A percentile compares a stretch with the other conserved stretches of the same genome.
Evolutionary conservation across 2,329 filamentous ascomycete species (phyloP).

Genomic region (Aspergillus amoenus): DNA sequence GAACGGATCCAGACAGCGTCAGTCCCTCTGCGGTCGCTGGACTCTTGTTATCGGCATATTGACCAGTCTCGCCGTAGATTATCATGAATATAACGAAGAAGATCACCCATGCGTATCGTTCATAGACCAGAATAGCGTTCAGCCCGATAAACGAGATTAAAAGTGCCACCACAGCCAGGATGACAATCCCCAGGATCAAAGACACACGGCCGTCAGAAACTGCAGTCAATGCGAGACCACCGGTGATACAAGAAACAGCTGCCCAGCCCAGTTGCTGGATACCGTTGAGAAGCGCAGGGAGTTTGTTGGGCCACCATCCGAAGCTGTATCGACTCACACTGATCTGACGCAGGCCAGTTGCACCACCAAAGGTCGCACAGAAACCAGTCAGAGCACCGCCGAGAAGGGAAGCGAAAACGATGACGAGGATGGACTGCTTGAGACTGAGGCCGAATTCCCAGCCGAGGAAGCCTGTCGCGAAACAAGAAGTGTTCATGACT

Average conservation of each 20-base stretch:
- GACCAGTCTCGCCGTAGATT: slow-evolving; percentile 4
- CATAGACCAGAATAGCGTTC: not conserved
- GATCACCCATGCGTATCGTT: slow-evolving; percentile 6
- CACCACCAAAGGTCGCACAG: slow-evolving; percentile 4
- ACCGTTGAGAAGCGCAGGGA: slow-evolving; percentile 2
- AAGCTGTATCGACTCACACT: slow-evolving; percentile 8
- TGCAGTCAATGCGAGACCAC: slow-evolving; percentile 1
- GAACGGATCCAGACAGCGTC: not conserved
- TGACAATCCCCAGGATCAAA: slow-evolving; percentile 4
- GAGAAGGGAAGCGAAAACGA: slow-evolving; percentile 1
- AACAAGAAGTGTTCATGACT: slow-evolving; percentile 9
- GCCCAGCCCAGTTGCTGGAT: slow-evolving; percentile 8
- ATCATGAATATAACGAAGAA: slow-evolving; percentile 9
- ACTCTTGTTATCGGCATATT: not conserved
- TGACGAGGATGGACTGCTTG: slow-evolving; percentile 3
- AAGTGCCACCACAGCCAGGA: slow-evolving; percentile 4
- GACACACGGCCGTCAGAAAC: slow-evolving; percentile 4
- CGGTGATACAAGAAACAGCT: slow-evolving; percentile 4
- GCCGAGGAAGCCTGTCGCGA: slow-evolving; percentile 6
- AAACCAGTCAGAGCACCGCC: not conserved
- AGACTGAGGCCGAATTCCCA: slow-evolving; percentile 7
- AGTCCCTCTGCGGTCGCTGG: not conserved
- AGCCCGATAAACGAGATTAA: not conserved
- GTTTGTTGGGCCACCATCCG: slow-evolving; percentile 10
- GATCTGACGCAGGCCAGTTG: slow-evolving; percentile 6